Evolutionary conservation across 169 alveolate species (phyloP).

Genomic region (Plasmodium gallinaceum): DNA sequence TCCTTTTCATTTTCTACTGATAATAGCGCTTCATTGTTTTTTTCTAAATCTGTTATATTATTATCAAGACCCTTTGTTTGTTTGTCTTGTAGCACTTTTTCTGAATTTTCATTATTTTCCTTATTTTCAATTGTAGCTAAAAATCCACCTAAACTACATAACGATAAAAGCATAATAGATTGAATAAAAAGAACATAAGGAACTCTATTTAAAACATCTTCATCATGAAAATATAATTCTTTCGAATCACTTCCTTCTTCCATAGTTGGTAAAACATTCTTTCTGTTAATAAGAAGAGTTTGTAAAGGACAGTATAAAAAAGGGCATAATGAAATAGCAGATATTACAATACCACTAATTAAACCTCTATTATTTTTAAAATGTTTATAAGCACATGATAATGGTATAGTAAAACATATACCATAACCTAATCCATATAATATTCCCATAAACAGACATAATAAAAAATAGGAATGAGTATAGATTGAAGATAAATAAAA

Average conservation of each 20-base stretch:
- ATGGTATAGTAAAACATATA: constrained; percentile 58
- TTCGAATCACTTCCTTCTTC: background rate
- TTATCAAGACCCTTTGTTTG: background rate
- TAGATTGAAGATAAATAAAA: constrained; percentile 57
- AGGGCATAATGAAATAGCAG: constrained; percentile 72
- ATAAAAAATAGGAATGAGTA: constrained; percentile 49
- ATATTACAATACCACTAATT: constrained; percentile 61
- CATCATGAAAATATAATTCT: constrained; percentile 48
- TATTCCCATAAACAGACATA: constrained; percentile 58
- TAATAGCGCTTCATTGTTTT: background rate
- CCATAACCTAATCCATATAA: constrained; percentile 59
- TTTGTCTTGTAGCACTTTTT: background rate
- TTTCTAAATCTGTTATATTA: background rate
- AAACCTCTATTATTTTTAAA: constrained; percentile 66
- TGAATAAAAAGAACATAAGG: constrained; percentile 44
- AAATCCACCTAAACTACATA: constrained; percentile 33
- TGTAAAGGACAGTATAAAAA: constrained; percentile 68
- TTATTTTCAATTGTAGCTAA: constrained; percentile 34
- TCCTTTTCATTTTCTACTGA: background rate
- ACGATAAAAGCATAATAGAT: constrained; percentile 21
- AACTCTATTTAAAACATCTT: constrained; percentile 38
- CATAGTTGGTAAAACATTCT: constrained; percentile 20
- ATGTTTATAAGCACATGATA: constrained; percentile 63
- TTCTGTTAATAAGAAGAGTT: constrained; percentile 35
- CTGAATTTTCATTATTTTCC: background rate